phyloP scores from a whole-genome alignment of 2,329 filamentous ascomycete genomes.

The Penicillium sclerotigenum region DNA sequence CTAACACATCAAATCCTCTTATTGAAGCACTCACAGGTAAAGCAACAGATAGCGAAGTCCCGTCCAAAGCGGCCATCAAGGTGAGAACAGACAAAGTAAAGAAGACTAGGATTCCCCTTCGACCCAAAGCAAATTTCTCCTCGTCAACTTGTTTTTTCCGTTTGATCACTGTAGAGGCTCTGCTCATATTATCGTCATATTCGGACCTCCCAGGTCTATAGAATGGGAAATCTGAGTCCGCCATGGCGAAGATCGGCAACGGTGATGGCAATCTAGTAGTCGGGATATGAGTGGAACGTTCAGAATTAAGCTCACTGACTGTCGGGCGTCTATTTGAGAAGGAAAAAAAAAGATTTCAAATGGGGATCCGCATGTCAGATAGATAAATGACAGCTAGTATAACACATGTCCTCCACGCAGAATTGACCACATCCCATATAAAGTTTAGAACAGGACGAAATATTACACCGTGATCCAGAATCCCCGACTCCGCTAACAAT shows the following conservation, averaged over 20 bases:
- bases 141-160: not conserved
- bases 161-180: constrained; percentile 6
- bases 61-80: constrained; percentile 28
- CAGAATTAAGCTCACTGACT: not conserved
- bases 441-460: constrained; percentile 8
- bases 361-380: not conserved
- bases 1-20: fast-evolving
- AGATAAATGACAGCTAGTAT: not conserved
- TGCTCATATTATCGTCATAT: constrained; percentile 7
- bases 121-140: constrained; percentile 21
- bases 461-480: constrained; percentile 1
- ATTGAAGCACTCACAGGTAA: constrained; percentile 15
- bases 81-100: constrained; percentile 22
- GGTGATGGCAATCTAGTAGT: not conserved
- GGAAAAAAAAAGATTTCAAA: not conserved
- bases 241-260: not conserved
- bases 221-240: constrained; percentile 8
- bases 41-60: constrained; percentile 25
- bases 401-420: not conserved
- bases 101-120: constrained; percentile 20
- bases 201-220: constrained; percentile 9
- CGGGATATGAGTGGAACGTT: not conserved
- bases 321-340: not conserved
- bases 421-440: not conserved
- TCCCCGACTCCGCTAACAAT: not conserved